These are phyloP conservation scores for Balakata baccata DNA, from an alignment of 345 rosid species.

Conservation along the genomic window DNA sequence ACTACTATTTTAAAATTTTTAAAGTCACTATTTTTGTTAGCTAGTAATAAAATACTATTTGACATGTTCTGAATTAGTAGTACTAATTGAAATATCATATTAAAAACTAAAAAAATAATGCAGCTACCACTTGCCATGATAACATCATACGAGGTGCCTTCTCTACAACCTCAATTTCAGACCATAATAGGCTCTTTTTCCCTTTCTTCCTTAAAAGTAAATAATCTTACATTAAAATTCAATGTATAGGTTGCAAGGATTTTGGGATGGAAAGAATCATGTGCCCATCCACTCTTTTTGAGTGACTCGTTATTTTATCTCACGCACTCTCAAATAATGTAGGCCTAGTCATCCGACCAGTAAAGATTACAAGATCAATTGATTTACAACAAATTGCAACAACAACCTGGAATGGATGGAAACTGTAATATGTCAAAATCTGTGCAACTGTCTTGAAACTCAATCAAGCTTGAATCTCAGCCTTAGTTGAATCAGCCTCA, in stretches of 20 bases:
- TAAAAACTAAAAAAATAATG: too few species aligned
- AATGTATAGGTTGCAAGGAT: conserved; percentile 21
- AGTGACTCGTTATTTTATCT: conserved; percentile 3
- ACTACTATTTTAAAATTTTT: too few species aligned
- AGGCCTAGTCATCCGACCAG: not conserved
- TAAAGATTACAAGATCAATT: conserved; percentile 1
- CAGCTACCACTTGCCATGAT: too few species aligned
- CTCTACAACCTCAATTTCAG: too few species aligned
- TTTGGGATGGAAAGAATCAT: conserved; percentile 18
- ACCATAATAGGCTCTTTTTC: too few species aligned
- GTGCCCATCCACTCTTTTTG: conserved; percentile 12
- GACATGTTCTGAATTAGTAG: too few species aligned
- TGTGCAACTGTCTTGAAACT: not conserved
- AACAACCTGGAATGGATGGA: not conserved
- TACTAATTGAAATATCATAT: too few species aligned
- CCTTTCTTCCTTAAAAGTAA: not conserved
- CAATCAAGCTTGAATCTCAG: not conserved
- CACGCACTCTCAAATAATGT: not conserved
- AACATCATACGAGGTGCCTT: too few species aligned
- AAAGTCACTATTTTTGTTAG: too few species aligned
- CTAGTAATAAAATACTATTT: too few species aligned
- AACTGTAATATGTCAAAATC: conserved; percentile 8
- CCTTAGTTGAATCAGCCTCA: not conserved
- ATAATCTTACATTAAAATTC: conserved; percentile 14
- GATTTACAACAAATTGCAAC: conserved; percentile 15